phyloP scores from a whole-genome alignment of 495 filamentous ascomycete species.

The Trichoderma parareesei region DNA sequence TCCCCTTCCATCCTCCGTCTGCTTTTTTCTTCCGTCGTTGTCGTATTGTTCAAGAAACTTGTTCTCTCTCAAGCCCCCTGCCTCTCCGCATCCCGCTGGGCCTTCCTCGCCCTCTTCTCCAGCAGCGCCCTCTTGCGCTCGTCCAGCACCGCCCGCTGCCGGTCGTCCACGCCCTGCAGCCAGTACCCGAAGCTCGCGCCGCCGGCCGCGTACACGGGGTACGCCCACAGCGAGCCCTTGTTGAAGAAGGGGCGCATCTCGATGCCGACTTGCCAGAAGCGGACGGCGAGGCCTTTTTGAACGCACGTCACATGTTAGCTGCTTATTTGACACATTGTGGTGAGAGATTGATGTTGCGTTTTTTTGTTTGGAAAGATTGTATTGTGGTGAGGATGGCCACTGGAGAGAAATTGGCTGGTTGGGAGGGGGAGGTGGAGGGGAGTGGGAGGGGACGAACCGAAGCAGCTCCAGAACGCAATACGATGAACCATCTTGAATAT shows the following conservation, averaged over 20 bases:
- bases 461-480: conserved; percentile 92
- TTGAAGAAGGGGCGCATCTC: conserved; percentile 94
- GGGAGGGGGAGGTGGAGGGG: conserved; percentile 11
- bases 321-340: too few relatives aligned
- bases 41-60: background rate
- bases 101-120: conserved; percentile 78
- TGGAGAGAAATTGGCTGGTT: background rate
- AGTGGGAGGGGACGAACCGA: conserved; percentile 57
- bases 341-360: too few relatives aligned
- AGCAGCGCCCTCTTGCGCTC: conserved; percentile 69
- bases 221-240: conserved; percentile 72
- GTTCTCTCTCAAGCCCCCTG: conserved; percentile 17
- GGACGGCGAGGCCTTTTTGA: conserved; percentile 74
- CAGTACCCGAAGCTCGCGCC: conserved; percentile 95
- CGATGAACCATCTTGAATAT: conserved; percentile 46
- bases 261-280: conserved; percentile 92
- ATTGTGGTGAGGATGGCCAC: too few relatives aligned
- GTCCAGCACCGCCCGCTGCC: conserved; percentile 64
- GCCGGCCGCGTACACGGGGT: conserved; percentile 75
- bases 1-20: background rate
- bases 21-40: background rate
- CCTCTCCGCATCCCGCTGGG: conserved; percentile 44
- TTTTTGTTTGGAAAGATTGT: too few relatives aligned
- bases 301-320: conserved; percentile 8
- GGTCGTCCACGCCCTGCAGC: conserved; percentile 75